Base-by-base conservation (phyloP, 1,284 basidiomycete genomes). In the Rhodotorula sp. region DNA sequence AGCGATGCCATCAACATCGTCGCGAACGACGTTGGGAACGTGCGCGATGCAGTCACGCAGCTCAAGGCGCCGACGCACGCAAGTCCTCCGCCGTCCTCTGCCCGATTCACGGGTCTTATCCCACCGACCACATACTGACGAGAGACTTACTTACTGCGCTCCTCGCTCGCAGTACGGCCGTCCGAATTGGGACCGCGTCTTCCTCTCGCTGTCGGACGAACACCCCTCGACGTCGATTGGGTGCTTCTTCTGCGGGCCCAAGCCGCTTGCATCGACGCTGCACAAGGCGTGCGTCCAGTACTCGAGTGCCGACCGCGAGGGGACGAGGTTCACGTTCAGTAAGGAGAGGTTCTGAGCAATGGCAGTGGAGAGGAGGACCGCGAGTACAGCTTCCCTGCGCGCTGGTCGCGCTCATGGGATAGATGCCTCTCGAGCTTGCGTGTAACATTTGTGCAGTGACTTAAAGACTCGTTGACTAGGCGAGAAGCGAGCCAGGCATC, bases 121-220 rank as follows among this genome's bases (percentile, higher is more conserved):
- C 34, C 34, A 34, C 34, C 34, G 19, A 25, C n/a, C 50, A 9
- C 3, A 27, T 34, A 17, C 7, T 34, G 2, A 4, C n/a, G 25
- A 10, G n/a, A 17, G 27, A 46, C 27, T 46, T n/a, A 42, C 59
- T 49, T 14, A 19, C 16, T 23, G 21, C 3, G 25, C 34, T 21
- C 14, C 41, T 1, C 13, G 16, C 55, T 23, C 21, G 23, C 64
- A 75, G 82, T 96, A 90, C 80, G 93, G 92, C 41, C 84, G 93
- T 68, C 92, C 92, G n/a, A 92, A 94, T 81, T 95, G 93, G 93
- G 89, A 93, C 78, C 85, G 87, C 55, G 89, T 92, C 34, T 95
- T 93, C 82, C 81, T 85, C 56, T 88, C 88, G 14, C 86, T 95
- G 64, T 85, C 84, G 3, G 87, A 90, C 79, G 90, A 89, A 80